A percentile compares a stretch with the other conserved stretches of the same genome.
Conservation (phyloP, 257 asterid species). For the Anisodus tanguticus region DNA sequence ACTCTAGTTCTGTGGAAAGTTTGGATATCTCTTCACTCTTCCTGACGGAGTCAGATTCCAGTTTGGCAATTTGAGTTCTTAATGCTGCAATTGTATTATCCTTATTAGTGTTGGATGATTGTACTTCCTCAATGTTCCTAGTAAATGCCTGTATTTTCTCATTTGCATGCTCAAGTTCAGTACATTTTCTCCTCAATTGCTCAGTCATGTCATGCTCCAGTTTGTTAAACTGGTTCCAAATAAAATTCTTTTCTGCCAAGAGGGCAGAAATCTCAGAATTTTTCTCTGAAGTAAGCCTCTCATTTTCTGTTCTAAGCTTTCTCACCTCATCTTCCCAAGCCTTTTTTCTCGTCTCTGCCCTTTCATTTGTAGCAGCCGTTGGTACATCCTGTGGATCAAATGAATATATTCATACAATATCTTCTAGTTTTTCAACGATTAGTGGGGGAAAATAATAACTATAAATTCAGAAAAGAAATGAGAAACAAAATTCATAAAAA, state of each 20-base stretch:
- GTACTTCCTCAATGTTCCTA: conserved; percentile 55
- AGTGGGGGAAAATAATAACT: background rate
- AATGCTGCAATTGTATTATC: conserved; percentile 46
- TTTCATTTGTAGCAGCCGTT: conserved; percentile 37
- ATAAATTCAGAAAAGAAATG: background rate
- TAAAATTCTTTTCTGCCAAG: conserved; percentile 66
- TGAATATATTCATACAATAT: background rate
- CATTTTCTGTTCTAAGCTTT: conserved; percentile 61
- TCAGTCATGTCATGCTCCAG: conserved; percentile 60
- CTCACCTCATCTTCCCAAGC: conserved; percentile 55
- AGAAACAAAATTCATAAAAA: background rate
- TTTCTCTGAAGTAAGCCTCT: conserved; percentile 52
- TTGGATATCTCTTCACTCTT: conserved; percentile 57
- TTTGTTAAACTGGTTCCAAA: conserved; percentile 72
- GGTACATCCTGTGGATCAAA: conserved; percentile 54
- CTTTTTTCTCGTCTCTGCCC: conserved; percentile 37
- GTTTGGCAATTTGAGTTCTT: conserved; percentile 44
- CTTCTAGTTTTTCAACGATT: conserved; percentile 18
- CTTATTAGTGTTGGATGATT: conserved; percentile 41
- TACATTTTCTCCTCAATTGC: conserved; percentile 48
- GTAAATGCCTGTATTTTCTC: conserved; percentile 53
- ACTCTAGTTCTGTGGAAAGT: conserved; percentile 55
- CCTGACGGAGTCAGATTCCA: conserved; percentile 53
- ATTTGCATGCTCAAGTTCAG: conserved; percentile 60
- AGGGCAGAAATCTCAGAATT: conserved; percentile 59